Percentiles rank a stretch among this genome's conserved stretches.
These are phyloP conservation scores for Phytophthora chlamydospora DNA, from an alignment of 352 stramenopile species.

Conservation along the genomic window DNA sequence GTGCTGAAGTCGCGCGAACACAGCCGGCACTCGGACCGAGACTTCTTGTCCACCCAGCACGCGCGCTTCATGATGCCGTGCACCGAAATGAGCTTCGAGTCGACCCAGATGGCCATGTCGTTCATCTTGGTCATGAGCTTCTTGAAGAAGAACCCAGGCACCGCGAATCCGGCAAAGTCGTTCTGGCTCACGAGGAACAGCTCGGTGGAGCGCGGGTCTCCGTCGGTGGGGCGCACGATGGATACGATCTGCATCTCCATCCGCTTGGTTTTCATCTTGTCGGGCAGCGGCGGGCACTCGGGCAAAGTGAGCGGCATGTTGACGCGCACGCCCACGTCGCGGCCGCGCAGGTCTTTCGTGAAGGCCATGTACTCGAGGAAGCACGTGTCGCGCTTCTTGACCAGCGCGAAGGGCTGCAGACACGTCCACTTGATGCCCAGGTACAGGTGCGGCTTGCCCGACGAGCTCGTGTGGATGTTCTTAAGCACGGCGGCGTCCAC, in stretches of 20 bases:
- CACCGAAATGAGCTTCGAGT: slow-evolving; percentile 61
- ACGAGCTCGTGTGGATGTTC: slow-evolving; percentile 66
- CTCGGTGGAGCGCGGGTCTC: slow-evolving; percentile 42
- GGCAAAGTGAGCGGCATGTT: slow-evolving; percentile 59
- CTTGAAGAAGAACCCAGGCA: slow-evolving; percentile 45
- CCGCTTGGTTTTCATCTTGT: slow-evolving; percentile 55
- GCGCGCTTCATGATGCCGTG: slow-evolving; percentile 44
- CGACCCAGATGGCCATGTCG: slow-evolving; percentile 56
- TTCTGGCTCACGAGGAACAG: slow-evolving; percentile 63
- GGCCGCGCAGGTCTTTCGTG: slow-evolving; percentile 56
- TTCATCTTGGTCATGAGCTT: slow-evolving; percentile 52
- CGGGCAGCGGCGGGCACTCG: slow-evolving; percentile 56
- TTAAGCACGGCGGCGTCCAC: slow-evolving; percentile 68
- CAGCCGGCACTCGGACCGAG: slow-evolving; percentile 53
- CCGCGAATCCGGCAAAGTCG: slow-evolving; percentile 43
- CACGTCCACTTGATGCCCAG: slow-evolving; percentile 83
- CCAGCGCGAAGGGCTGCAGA: slow-evolving; percentile 57
- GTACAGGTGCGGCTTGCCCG: slow-evolving; percentile 53
- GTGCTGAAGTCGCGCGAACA: slow-evolving; percentile 61
- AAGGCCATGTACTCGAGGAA: slow-evolving; percentile 79
- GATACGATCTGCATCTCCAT: slow-evolving; percentile 56
- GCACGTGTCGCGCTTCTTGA: slow-evolving; percentile 69
- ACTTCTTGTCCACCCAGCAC: slow-evolving; percentile 58
- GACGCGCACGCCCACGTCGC: slow-evolving; percentile 67
- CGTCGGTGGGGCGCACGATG: slow-evolving; percentile 41